Evolutionary conservation across 768 basidiomycete species (phyloP).

Genomic region (Chalciporus piperatus): DNA sequence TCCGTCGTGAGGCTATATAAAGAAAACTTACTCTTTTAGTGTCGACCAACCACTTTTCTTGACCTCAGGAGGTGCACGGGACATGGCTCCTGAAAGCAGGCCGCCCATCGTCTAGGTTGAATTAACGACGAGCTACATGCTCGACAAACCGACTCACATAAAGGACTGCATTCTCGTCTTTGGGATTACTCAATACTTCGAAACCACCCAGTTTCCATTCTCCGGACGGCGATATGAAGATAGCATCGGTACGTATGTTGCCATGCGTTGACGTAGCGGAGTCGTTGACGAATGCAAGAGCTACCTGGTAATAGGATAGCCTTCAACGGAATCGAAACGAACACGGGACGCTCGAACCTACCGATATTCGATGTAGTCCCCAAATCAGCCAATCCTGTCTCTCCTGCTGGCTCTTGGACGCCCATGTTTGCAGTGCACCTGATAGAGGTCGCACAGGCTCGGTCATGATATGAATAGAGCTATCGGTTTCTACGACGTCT

Average conservation of each 20-base stretch:
- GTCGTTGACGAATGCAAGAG: slow-evolving; percentile 87
- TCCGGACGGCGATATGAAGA: slow-evolving; percentile 90
- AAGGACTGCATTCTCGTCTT: slow-evolving; percentile 73
- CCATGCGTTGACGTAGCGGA: slow-evolving; percentile 82
- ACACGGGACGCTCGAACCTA: slow-evolving; percentile 31
- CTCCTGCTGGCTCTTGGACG: slow-evolving; percentile 57
- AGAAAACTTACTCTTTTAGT: slow-evolving; percentile 69
- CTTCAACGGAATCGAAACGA: not conserved
- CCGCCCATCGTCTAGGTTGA: slow-evolving; percentile 61
- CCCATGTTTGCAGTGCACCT: slow-evolving; percentile 58
- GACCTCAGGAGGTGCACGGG: slow-evolving; percentile 79
- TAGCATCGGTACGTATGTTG: slow-evolving; percentile 64
- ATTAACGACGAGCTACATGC: slow-evolving; percentile 12
- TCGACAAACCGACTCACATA: slow-evolving; percentile 55
- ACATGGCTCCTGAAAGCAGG: slow-evolving; percentile 56
- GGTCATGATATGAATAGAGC: slow-evolving; percentile 87
- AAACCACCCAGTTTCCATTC: slow-evolving; percentile 98
- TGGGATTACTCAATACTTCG: slow-evolving; percentile 81
- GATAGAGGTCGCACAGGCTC: slow-evolving; percentile 84
- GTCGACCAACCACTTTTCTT: slow-evolving; percentile 82
- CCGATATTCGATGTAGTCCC: slow-evolving; percentile 89
- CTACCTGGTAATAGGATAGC: slow-evolving; percentile 52
- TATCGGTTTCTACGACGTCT: slow-evolving; percentile 89
- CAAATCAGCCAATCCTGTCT: slow-evolving; percentile 89
- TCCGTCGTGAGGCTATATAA: not conserved